Conservation (phyloP, 306 rosid genomes). For the Fragaria iinumae region DNA sequence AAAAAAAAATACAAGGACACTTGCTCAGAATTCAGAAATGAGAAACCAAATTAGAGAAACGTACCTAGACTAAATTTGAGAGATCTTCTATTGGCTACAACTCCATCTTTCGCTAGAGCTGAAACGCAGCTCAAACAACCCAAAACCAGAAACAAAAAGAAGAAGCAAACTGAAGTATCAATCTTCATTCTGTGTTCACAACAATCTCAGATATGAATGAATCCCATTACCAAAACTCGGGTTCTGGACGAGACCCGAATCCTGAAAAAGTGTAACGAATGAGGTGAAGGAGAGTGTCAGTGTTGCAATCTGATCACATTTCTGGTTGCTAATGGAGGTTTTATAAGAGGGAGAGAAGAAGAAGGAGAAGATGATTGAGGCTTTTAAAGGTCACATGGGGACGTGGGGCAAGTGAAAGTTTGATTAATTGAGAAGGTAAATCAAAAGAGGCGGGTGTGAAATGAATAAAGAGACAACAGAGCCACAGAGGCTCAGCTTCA, state of each 20-base stretch:
- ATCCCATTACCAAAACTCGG: slow-evolving; percentile 40
- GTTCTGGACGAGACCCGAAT: slow-evolving; percentile 13
- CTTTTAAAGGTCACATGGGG: slow-evolving; percentile 45
- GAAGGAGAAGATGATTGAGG: neutral
- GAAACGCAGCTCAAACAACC: slow-evolving; percentile 49
- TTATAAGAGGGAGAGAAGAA: slow-evolving; percentile 5
- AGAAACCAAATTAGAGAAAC: slow-evolving; percentile 23
- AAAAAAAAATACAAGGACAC: neutral
- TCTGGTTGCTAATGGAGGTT: slow-evolving; percentile 12
- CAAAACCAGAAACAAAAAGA: slow-evolving; percentile 34
- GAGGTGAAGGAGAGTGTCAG: neutral
- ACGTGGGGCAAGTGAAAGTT: slow-evolving; percentile 32
- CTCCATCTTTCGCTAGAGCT: slow-evolving; percentile 42
- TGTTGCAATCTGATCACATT: slow-evolving; percentile 24
- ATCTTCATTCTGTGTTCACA: slow-evolving; percentile 39
- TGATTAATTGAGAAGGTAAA: slow-evolving; percentile 24
- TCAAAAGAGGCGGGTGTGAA: slow-evolving; percentile 59
- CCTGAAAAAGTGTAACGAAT: slow-evolving; percentile 3
- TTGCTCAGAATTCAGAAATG: neutral
- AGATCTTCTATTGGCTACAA: slow-evolving; percentile 18
- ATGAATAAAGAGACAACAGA: slow-evolving; percentile 10
- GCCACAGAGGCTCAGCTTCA: neutral
- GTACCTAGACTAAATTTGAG: slow-evolving; percentile 55
- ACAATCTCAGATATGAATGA: slow-evolving; percentile 27
- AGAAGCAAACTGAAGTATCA: slow-evolving; percentile 31